phyloP scores from a whole-genome alignment of 441 rosid species.

The Kokia cookei region DNA sequence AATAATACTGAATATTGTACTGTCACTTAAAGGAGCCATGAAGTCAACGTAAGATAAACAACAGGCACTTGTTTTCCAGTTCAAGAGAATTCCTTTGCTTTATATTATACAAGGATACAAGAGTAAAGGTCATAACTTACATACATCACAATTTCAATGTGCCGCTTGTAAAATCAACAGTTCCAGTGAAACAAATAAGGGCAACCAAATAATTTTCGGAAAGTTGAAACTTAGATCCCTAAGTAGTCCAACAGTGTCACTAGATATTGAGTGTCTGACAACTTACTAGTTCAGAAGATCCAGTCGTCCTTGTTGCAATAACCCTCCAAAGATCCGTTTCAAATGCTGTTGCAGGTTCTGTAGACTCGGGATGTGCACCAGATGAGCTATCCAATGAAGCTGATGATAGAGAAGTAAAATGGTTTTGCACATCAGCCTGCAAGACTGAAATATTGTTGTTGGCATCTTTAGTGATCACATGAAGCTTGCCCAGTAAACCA shows the following conservation, averaged over 20 bases:
- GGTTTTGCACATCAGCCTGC: constrained; percentile 57
- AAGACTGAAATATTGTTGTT: constrained; percentile 39
- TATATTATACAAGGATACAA: neutral
- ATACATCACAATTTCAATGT: neutral
- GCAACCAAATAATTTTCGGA: neutral
- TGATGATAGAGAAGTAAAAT: constrained; percentile 26
- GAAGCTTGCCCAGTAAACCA: constrained; percentile 75
- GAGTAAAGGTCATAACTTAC: neutral
- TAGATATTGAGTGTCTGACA: constrained; percentile 73
- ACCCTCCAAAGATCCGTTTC: constrained; percentile 66
- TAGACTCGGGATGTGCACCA: constrained; percentile 20
- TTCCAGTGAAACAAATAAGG: neutral
- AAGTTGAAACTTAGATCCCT: neutral
- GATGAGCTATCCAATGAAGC: constrained; percentile 21
- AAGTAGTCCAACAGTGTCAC: neutral
- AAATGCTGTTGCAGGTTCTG: constrained; percentile 28
- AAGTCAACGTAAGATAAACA: neutral
- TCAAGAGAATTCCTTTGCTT: neutral
- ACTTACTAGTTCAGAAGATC: constrained; percentile 70
- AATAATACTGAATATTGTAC: neutral
- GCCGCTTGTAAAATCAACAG: neutral
- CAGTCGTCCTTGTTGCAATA: constrained; percentile 41
- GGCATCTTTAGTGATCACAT: constrained; percentile 65
- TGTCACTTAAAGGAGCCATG: neutral
- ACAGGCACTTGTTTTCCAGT: neutral